Base-by-base conservation (phyloP, 768 basidiomycete genomes). In the Clitopilus hobsonii region DNA sequence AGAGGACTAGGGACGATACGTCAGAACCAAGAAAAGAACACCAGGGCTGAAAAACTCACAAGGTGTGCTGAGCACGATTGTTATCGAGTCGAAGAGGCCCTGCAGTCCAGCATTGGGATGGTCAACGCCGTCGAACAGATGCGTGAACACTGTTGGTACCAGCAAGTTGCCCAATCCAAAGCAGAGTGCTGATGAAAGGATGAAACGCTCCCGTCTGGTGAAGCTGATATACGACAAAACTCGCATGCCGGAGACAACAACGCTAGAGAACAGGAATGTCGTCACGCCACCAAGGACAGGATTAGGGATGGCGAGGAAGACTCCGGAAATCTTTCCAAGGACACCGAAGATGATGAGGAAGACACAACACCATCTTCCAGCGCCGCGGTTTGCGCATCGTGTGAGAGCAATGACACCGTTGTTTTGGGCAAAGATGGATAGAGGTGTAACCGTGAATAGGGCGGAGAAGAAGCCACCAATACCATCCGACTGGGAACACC, bases 361-460 rank as follows among this genome's bases (percentile, higher is more conserved):
- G 56, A 66, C 66, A 63, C 89, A 90, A 61, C 89, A 93, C 81
- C 85, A 88, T 18, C 86, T 80, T 13, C 90, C 91, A 0, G 91
- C 90, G 3, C 76, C 72, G 26, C 88, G 80, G 66, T 88, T 92
- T 5, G 91, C 91, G 60, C 91, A 93, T 0, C 89, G 85, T 0
- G 92, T 93, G 56, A 94, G 82, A 16, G 85, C 86, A 48, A 93
- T 92, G 27, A 89, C 87, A 30, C 88, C 88, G 61, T 89, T 90
- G 63, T 91, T 91, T 76, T 89, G 65, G 7, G 51, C 57, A 60
- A 91, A 93, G 38, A 84, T 82, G 7, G 88, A 89, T 49, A 93
- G 73, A 0, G 91, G 91, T 0, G 89, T 84, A 28, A 91, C 86
- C 0, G 91, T 94, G 70, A 91, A 88, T 18, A 91, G 71, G 6